Conservation (phyloP, 108 stramenopile genomes). For the Epipyxis sp. region DNA sequence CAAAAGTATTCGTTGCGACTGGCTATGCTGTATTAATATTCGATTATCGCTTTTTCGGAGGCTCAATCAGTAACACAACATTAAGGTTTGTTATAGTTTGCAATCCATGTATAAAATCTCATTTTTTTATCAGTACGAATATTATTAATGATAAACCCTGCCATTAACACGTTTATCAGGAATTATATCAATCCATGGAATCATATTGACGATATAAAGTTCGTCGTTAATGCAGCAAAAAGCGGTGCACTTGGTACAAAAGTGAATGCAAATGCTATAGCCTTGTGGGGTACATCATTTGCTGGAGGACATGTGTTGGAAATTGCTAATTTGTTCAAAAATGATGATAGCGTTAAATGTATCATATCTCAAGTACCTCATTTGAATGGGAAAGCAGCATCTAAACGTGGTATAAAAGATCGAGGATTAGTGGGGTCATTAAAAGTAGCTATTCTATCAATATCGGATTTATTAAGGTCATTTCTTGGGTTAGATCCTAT, state of each 20-base stretch:
- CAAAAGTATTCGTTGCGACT: background rate
- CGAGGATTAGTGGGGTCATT: background rate
- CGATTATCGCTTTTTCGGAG: background rate
- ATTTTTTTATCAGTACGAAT: too few species aligned
- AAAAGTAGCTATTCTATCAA: background rate
- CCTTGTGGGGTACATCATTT: background rate
- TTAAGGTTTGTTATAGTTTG: too few species aligned
- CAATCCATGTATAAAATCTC: too few species aligned
- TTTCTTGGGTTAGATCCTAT: background rate
- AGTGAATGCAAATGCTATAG: background rate
- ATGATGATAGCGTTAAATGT: background rate
- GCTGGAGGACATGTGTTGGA: background rate
- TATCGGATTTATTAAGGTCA: background rate
- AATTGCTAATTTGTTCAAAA: too few species aligned
- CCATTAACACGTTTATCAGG: background rate
- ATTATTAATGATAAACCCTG: too few species aligned
- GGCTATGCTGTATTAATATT: background rate
- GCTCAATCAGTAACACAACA: too few species aligned
- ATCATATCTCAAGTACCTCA: background rate
- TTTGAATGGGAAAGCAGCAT: background rate
- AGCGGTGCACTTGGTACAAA: too few species aligned
- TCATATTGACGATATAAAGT: background rate
- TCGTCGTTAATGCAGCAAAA: background rate
- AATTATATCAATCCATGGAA: conserved; percentile 6
- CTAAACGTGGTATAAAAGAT: background rate